Evolutionary conservation across 352 stramenopile genomes (phyloP).

Genomic region (Globisporangium okanoganense): DNA sequence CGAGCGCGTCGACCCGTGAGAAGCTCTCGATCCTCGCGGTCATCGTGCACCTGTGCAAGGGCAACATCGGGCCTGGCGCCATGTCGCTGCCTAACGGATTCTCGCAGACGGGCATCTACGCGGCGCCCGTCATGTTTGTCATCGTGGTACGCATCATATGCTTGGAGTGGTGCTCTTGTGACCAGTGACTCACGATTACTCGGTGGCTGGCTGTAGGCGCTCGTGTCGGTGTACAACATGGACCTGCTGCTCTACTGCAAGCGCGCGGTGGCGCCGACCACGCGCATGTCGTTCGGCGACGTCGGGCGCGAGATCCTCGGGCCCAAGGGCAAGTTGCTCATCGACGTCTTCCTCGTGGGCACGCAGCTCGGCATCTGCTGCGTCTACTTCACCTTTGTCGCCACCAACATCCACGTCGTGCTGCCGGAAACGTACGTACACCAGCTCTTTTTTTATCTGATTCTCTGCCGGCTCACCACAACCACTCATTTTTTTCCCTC

Average conservation of each 20-base stretch:
- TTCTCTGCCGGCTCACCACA: not conserved
- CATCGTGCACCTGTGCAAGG: slow-evolving; percentile 69
- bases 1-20: slow-evolving; percentile 16
- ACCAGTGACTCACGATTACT: not conserved
- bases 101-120: slow-evolving; percentile 67
- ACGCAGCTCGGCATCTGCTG: slow-evolving; percentile 81
- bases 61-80: slow-evolving; percentile 71
- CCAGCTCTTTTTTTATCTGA: not conserved
- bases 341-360: slow-evolving; percentile 77
- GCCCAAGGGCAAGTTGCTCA: slow-evolving; percentile 52
- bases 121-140: slow-evolving; percentile 55
- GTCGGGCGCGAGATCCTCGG: slow-evolving; percentile 64
- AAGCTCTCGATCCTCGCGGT: slow-evolving; percentile 53
- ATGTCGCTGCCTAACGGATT: slow-evolving; percentile 80
- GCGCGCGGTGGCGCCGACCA: slow-evolving; percentile 42
- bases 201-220: slow-evolving; percentile 25
- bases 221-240: slow-evolving; percentile 85
- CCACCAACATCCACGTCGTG: slow-evolving; percentile 77
- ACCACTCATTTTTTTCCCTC: not conserved
- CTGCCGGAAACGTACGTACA: slow-evolving; percentile 58
- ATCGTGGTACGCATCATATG: slow-evolving; percentile 30
- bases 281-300: slow-evolving; percentile 66
- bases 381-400: slow-evolving; percentile 84
- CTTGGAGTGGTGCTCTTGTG: not conserved
- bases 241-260: slow-evolving; percentile 73